Evolutionary conservation across 768 basidiomycete species (phyloP).

Genomic region (Termitomyces heimii): DNA sequence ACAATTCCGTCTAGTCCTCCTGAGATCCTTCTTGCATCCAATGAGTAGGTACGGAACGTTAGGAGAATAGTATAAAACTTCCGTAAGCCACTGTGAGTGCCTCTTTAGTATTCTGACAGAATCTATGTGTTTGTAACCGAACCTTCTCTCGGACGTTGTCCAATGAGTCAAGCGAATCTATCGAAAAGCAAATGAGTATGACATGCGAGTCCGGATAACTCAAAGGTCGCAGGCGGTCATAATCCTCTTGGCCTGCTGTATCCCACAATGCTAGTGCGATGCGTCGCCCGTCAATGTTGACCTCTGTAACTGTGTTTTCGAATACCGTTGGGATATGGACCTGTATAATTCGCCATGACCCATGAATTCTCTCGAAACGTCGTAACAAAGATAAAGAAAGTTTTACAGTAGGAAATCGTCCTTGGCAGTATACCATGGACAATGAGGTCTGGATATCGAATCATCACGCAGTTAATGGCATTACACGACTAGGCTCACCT

Average conservation of each 20-base stretch:
- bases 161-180: constrained; percentile 95
- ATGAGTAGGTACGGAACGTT: constrained; percentile 94
- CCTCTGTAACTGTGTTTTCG: constrained; percentile 99
- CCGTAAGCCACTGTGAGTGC: constrained; percentile 84
- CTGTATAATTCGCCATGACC: constrained; percentile 32
- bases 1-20: constrained; percentile 88
- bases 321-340: constrained; percentile 99
- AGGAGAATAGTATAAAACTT: constrained; percentile 95
- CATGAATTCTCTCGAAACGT: not conserved
- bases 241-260: constrained; percentile 99
- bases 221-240: constrained; percentile 95
- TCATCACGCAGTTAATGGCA: not conserved
- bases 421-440: constrained; percentile 5
- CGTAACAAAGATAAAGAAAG: not conserved
- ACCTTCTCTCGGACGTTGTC: constrained; percentile 99
- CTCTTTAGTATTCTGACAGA: not conserved
- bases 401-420: constrained; percentile 3
- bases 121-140: not conserved
- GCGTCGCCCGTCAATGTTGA: constrained; percentile 96
- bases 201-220: constrained; percentile 99
- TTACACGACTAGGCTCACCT: constrained; percentile 39
- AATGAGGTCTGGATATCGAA: not conserved
- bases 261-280: constrained; percentile 99
- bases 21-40: constrained; percentile 97
- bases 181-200: constrained; percentile 97